Percentiles rank a stretch among this genome's conserved stretches.
phyloP scores from a whole-genome alignment of 441 rosid species.

The Melastoma candidum region DNA sequence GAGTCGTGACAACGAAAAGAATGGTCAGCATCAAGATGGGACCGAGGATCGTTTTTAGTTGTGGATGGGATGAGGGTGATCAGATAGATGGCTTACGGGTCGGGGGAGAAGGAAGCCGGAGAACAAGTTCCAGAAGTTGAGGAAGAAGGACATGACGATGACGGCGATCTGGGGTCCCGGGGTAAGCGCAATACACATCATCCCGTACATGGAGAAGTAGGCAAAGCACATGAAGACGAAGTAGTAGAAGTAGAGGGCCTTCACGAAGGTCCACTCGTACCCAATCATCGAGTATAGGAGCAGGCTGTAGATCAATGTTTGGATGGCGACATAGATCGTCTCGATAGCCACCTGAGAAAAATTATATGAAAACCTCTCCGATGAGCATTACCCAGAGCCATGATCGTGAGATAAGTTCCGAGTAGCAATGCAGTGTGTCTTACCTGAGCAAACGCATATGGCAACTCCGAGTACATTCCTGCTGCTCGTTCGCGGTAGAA shows the following conservation, averaged over 20 bases:
- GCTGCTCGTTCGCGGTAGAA: slow-evolving; percentile 91
- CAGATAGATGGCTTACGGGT: not conserved
- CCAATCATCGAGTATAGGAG: slow-evolving; percentile 3
- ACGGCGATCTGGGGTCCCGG: slow-evolving; percentile 1
- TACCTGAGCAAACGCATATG: slow-evolving; percentile 82
- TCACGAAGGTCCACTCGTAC: not conserved
- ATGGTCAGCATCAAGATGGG: too few species aligned
- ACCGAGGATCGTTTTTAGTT: too few species aligned
- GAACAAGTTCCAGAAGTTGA: slow-evolving; percentile 1
- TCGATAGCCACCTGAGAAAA: slow-evolving; percentile 7
- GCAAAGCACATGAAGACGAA: slow-evolving; percentile 10
- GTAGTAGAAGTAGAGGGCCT: slow-evolving; percentile 8
- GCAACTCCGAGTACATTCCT: slow-evolving; percentile 81
- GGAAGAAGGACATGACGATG: slow-evolving; percentile 1
- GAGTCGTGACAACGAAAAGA: not conserved
- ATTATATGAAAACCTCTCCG: too few species aligned
- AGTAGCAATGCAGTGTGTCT: too few species aligned
- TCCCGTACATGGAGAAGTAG: slow-evolving; percentile 5
- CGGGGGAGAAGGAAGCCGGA: slow-evolving; percentile 4
- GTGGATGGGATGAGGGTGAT: too few species aligned
- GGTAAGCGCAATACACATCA: slow-evolving; percentile 4
- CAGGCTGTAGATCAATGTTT: not conserved
- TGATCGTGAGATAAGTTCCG: too few species aligned
- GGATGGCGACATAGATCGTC: slow-evolving; percentile 7
- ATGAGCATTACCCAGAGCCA: too few species aligned